Evolutionary conservation across 139 green algal species (phyloP), one percentile per base, ranked within the genome.

Genomic region (Edaphochlamys debaryana): DNA sequence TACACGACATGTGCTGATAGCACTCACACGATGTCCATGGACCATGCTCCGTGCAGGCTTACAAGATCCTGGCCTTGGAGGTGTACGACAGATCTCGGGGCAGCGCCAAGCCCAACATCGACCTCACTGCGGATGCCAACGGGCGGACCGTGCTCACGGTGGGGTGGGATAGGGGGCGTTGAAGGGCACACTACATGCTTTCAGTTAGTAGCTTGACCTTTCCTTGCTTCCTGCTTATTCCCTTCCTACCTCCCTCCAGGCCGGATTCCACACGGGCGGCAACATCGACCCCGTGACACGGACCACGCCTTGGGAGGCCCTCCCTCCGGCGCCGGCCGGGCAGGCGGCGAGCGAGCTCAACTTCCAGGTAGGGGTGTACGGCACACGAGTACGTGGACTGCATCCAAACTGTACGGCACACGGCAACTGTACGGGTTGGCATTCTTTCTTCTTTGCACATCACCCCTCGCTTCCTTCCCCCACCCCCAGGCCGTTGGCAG

Each of bases 81-180:
- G 45, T 54, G 32, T 93, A 93, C 86, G 89, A 93, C 79, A n/a
- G 50, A 11, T 76, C 64, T 0, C 69, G 60, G 9, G 81, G 81
- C 80, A 82, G 30, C 34, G 45, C 69, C 0, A 37, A 52, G 25
- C 73, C 73, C 23, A 19, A 23, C 15, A 11, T 80, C 25, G 56
- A 52, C 20, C 32, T 91, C 0, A 38, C 45, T 0, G 79, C 73
- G 6, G 58, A 70, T 0, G 58, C 62, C 38, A 70, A 70, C 58
- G 73, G 73, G 0, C 56, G 69, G n/a, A n/a, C n/a, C n/a, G n/a
- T n/a, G n/a, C n/a, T n/a, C n/a, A n/a, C n/a, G n/a, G n/a, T n/a
- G n/a, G 0, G n/a, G 38, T 0, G 73, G 69, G 58, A 56, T 80
- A n/a, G n/a, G 11, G 4, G 41, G 73, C n/a, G n/a, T n/a, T n/a